These are phyloP conservation scores for Podospora sp. DNA, from an alignment of 495 filamentous ascomycete species.

Conservation along the genomic window DNA sequence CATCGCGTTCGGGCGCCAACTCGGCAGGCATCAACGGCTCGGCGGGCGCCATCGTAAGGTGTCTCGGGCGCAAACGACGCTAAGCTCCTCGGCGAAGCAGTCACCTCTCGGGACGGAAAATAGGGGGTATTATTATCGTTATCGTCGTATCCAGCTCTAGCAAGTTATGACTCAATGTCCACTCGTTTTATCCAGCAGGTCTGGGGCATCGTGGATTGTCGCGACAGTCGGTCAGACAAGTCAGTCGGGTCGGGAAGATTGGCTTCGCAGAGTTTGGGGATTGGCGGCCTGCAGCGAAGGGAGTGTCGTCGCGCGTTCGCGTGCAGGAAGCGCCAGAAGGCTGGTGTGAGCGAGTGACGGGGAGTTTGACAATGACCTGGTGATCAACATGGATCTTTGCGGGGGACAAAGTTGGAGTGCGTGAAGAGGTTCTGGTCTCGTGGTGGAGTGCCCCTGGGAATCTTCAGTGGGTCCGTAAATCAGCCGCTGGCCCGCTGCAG, in stretches of 20 bases:
- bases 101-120: too few species aligned
- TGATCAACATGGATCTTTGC: slow-evolving; percentile 11
- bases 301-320: too few species aligned
- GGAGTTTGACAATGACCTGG: neutral
- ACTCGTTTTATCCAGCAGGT: too few species aligned
- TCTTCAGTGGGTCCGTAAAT: neutral
- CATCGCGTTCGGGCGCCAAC: slow-evolving; percentile 22
- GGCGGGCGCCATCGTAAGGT: slow-evolving; percentile 29
- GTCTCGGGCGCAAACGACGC: neutral
- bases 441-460: slow-evolving; percentile 3
- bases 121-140: too few species aligned
- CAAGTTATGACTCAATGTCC: too few species aligned
- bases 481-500: slow-evolving; percentile 6
- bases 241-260: too few species aligned
- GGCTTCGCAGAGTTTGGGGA: too few species aligned
- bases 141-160: too few species aligned
- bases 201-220: too few species aligned
- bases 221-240: too few species aligned
- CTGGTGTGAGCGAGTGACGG: neutral
- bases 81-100: too few species aligned
- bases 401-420: neutral
- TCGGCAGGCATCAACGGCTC: slow-evolving; percentile 38
- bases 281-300: too few species aligned
- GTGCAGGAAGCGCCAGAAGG: neutral
- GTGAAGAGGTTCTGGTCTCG: neutral